Base-by-base conservation (phyloP, 2,329 filamentous ascomycete species). In the Pseudovirgaria hyperparasitica region DNA sequence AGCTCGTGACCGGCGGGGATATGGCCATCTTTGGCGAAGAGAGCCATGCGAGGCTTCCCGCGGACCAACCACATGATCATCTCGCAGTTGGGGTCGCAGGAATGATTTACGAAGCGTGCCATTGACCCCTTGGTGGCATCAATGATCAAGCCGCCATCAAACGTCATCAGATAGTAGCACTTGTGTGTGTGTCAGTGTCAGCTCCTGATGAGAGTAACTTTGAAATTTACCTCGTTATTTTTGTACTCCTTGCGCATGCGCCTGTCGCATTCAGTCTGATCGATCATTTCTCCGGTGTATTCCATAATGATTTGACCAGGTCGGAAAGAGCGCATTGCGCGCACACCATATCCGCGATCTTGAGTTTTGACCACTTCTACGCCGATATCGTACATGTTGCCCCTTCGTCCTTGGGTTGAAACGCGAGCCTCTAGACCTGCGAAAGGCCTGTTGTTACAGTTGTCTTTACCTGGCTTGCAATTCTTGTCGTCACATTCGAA, bases 101-200 rank as follows among this genome's bases (percentile, higher is more conserved):
- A 93, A 54, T 98, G 90, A 50, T 98, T 98, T 51, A 98, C 86
- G 53, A 98, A 98, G 30, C 90, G 80, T 45, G 90, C 87, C 55
- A 96, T 92, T 39, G 82, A 92, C 43, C 90, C 90, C 30, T 82
- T 84, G 16, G 86, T 94, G 18, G 87, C 90, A 59, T 98, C 90
- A 38, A 98, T 92, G 44, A 96, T 92, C 75, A 96, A 90, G 54
- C 92, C 90, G 54, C 94, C 85, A 48, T 96, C 86, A 50, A 96
- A 94, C 30, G 84, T 85, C 90, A 98, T 98, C 26, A 98, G 65
- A 54, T 98, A 98, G 55, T 93, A 96, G 56, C 85, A 93, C 82
- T n/a, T 93, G 41, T 12, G 22, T 8, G 28, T 3, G 22, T 11
- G 37, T 50, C 27, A 50, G 44, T 28, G 19, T 15, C 17, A 9